phyloP scores from a whole-genome alignment of 148 eudicot species.

The Cornus kousa region DNA sequence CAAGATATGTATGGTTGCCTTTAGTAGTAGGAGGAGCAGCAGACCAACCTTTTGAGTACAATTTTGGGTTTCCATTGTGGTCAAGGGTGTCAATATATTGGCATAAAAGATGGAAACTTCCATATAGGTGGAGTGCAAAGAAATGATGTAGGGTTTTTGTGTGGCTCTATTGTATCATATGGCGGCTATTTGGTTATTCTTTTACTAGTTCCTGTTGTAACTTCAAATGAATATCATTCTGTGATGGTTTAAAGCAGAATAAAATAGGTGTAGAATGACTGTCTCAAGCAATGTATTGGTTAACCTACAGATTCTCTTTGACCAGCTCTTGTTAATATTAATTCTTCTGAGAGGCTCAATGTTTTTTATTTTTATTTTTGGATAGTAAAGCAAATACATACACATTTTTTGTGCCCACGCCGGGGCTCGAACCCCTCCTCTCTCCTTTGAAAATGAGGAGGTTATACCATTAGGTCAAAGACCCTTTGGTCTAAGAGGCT shows the following conservation, averaged over 20 bases:
- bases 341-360: not conserved
- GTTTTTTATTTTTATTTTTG: no score
- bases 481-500: no score
- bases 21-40: slow-evolving; percentile 68
- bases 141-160: slow-evolving; percentile 4
- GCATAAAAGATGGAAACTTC: slow-evolving; percentile 93
- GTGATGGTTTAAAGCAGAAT: not conserved
- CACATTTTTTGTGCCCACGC: no score
- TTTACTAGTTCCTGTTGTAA: not conserved
- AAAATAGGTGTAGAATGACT: not conserved
- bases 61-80: slow-evolving; percentile 93
- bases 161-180: slow-evolving; percentile 2
- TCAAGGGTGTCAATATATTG: slow-evolving; percentile 86
- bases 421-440: no score
- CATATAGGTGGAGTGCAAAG: slow-evolving; percentile 45
- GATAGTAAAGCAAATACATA: no score
- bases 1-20: slow-evolving; percentile 94
- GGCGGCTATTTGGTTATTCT: not conserved
- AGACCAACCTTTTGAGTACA: slow-evolving; percentile 77
- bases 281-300: not conserved
- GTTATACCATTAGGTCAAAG: no score
- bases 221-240: not conserved
- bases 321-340: not conserved
- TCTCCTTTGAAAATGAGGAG: no score
- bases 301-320: not conserved